Evolutionary conservation across 257 asterid species (phyloP), one percentile per base, ranked within the genome.

Genomic region (Ballota nigra): DNA sequence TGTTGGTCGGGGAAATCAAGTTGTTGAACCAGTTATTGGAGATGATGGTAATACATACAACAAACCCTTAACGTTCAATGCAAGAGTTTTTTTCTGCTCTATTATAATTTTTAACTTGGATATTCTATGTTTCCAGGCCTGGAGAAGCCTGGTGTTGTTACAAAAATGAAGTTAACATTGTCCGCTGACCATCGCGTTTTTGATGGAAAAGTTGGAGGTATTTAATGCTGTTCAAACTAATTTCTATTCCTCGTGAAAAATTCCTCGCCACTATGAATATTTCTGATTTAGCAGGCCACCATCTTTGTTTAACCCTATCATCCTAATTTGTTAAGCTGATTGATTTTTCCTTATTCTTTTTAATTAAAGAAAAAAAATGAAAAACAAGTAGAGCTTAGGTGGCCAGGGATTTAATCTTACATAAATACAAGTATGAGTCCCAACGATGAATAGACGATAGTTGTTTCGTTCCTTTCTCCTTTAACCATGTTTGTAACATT

Each of bases 151-250:
- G 88, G 88, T 56, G 84, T 87, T 72, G 87, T 89, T 64, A 89
- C 89, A 52, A 95, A 92, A 79, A 92, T 95, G 98, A 88, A 75
- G 61, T 45, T 92, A 68, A 89, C 98, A 61, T 68, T 95, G 69
- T 95, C 99, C 20, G 98, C 99, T 28, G 99, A 95, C 76, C 98
- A 92, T 70, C 98, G 97, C 5, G 94, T 92, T 77, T 92, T 92
- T 75, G 96, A 95, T 82, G 98, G 98, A 75, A 90, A 86, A 82
- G 94, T 95, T 83, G 98, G 92, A 88, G 97, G 99, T 89, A 86
- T 23, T 71, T 79, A 36, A 29, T 34, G 24, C 69, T 26, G 62
- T n/a, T 15, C 20, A 5, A 20, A 23, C 59, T 57, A 31, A 72
- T 71, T 59, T 71, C 55, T 31, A 31, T 65, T 29, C 10, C 6